phyloP scores from a whole-genome alignment of 2,329 filamentous ascomycete species.

The Aspergillus uvarum region DNA sequence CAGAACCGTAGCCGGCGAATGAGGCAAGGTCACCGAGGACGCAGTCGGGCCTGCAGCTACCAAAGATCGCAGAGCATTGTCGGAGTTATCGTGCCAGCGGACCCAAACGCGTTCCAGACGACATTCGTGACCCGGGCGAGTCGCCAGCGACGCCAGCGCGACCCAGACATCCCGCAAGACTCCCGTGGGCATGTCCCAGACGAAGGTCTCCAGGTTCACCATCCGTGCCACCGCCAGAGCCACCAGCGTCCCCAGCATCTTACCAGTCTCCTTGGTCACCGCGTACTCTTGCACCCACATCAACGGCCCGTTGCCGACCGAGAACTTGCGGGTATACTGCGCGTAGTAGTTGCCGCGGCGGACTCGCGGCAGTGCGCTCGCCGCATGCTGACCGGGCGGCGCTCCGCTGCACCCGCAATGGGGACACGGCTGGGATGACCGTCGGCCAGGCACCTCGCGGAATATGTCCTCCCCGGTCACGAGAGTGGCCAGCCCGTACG shows the following conservation, averaged over 20 bases:
- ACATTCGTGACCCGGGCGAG: conserved; percentile 61
- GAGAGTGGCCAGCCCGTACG: conserved; percentile 76
- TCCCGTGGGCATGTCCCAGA: conserved; percentile 88
- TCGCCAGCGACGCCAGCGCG: conserved; percentile 68
- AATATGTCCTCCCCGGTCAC: conserved; percentile 70
- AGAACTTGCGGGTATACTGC: conserved; percentile 77
- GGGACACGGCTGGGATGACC: conserved; percentile 21
- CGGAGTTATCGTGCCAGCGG: conserved; percentile 76
- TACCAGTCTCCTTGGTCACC: conserved; percentile 78
- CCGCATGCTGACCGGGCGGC: neutral
- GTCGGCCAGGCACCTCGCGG: conserved; percentile 47
- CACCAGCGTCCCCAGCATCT: conserved; percentile 83
- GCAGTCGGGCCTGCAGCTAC: conserved; percentile 15
- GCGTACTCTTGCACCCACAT: conserved; percentile 81
- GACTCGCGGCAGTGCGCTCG: conserved; percentile 18
- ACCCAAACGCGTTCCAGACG: conserved; percentile 75
- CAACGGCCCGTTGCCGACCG: conserved; percentile 74
- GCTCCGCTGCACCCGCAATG: conserved; percentile 32
- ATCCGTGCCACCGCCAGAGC: conserved; percentile 77
- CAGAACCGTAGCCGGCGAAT: conserved; percentile 17
- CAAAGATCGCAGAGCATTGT: conserved; percentile 34
- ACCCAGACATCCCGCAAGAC: conserved; percentile 79
- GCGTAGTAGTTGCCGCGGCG: conserved; percentile 73
- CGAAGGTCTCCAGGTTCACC: conserved; percentile 76
- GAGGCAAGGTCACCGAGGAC: conserved; percentile 18